phyloP scores from a whole-genome alignment of 805 yeast species.

The Saccharomyces mikatae region DNA sequence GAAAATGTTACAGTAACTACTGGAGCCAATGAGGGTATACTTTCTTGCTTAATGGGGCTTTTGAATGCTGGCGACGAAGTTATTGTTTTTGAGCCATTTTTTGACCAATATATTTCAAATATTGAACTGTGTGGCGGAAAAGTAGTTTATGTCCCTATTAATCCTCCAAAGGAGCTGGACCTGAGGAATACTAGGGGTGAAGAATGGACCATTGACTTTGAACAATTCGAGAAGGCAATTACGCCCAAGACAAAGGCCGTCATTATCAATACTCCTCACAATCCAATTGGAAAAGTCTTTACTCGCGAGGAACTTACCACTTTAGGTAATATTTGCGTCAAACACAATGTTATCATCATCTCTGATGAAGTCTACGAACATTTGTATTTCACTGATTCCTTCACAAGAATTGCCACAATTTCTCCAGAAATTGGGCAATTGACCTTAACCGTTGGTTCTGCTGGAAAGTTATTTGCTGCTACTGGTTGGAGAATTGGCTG shows the following conservation, averaged over 20 bases:
- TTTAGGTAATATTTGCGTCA: slow-evolving; percentile 77
- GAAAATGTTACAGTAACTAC: slow-evolving; percentile 67
- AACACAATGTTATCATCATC: slow-evolving; percentile 71
- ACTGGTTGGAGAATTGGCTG: slow-evolving; percentile 99
- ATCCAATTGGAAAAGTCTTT: slow-evolving; percentile 90
- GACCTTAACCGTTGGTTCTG: slow-evolving; percentile 90
- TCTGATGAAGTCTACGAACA: slow-evolving; percentile 96
- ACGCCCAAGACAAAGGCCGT: slow-evolving; percentile 73
- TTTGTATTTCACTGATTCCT: slow-evolving; percentile 57
- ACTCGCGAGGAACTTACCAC: slow-evolving; percentile 61
- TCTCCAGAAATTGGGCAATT: slow-evolving; percentile 69
- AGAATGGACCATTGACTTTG: slow-evolving; percentile 84
- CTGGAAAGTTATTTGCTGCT: slow-evolving; percentile 97
- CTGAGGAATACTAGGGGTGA: slow-evolving; percentile 59
- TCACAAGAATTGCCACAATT: slow-evolving; percentile 79
- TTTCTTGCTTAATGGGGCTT: slow-evolving; percentile 76
- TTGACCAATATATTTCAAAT: slow-evolving; percentile 93
- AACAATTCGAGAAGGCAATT: slow-evolving; percentile 64
- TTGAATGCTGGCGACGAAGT: slow-evolving; percentile 87
- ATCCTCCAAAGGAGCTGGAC: slow-evolving; percentile 70
- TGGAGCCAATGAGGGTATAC: slow-evolving; percentile 96
- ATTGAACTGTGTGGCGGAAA: slow-evolving; percentile 91
- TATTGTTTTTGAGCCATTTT: slow-evolving; percentile 92
- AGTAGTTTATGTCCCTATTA: slow-evolving; percentile 76
- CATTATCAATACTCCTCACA: slow-evolving; percentile 89